Percentiles rank a stretch among this genome's conserved stretches.
Conservation (phyloP, 2,329 filamentous ascomycete genomes). For the Neofusicoccum ribis region DNA sequence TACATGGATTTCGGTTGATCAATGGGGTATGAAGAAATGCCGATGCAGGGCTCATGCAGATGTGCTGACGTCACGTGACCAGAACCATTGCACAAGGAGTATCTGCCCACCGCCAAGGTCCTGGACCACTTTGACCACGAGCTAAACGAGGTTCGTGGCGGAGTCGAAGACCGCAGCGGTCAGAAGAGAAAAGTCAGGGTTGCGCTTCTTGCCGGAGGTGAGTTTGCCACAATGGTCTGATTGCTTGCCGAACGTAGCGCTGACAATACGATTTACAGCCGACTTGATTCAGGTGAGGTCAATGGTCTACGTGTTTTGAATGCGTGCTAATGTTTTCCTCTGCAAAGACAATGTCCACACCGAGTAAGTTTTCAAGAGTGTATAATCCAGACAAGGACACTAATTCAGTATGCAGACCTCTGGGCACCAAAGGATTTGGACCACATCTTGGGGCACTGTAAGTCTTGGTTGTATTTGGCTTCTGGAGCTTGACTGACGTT, state of each 20-base stretch:
- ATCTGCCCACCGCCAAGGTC: slow-evolving; percentile 85
- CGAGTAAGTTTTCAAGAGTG: slow-evolving; percentile 28
- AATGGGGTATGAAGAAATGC: slow-evolving; percentile 37
- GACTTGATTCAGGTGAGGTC: slow-evolving; percentile 46
- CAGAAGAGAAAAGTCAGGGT: slow-evolving; percentile 69
- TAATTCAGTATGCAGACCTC: slow-evolving; percentile 45
- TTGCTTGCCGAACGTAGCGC: not conserved
- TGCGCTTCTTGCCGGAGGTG: slow-evolving; percentile 71
- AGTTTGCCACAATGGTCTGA: not conserved
- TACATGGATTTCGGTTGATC: slow-evolving; percentile 42
- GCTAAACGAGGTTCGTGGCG: slow-evolving; percentile 76
- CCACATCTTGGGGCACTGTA: slow-evolving; percentile 81
- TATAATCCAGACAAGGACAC: slow-evolving; percentile 28
- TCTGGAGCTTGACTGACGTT: not conserved
- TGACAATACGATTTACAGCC: slow-evolving; percentile 28
- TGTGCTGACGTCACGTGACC: slow-evolving; percentile 51
- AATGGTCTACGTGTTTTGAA: not conserved
- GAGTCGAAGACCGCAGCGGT: slow-evolving; percentile 69
- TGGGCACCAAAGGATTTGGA: slow-evolving; percentile 86
- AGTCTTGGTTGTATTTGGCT: slow-evolving; percentile 53
- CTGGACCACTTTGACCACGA: slow-evolving; percentile 90
- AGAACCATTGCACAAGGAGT: slow-evolving; percentile 80
- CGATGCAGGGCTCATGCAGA: not conserved
- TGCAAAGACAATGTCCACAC: slow-evolving; percentile 49
- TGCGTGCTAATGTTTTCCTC: not conserved